Conservation (phyloP, 352 stramenopile genomes). For the Globisporangium recalcitrans region DNA sequence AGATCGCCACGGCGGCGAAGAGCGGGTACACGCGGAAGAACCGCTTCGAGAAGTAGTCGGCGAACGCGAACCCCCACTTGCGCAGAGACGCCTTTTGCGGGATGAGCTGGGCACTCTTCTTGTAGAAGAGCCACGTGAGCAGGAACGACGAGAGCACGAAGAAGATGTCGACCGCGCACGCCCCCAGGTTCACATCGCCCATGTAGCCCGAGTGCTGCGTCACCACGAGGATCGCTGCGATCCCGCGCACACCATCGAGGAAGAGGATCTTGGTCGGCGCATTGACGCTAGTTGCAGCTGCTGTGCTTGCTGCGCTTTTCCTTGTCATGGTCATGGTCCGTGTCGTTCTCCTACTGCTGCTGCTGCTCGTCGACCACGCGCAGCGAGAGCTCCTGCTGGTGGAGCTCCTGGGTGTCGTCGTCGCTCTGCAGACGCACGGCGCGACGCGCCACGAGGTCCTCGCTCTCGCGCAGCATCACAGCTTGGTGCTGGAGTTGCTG, state of each 20-base stretch:
- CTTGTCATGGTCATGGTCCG: not conserved
- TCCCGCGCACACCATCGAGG: conserved; percentile 16
- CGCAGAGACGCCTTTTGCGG: conserved; percentile 8
- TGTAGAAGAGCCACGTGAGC: conserved; percentile 19
- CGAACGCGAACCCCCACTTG: conserved; percentile 16
- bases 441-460: not conserved
- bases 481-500: too few species aligned
- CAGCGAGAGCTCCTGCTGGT: not conserved
- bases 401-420: too few species aligned
- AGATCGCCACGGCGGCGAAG: conserved; percentile 28
- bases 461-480: not conserved
- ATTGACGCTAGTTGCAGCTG: not conserved
- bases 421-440: not conserved
- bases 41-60: conserved; percentile 44
- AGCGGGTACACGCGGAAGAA: conserved; percentile 56
- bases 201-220: conserved; percentile 19
- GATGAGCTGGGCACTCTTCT: conserved; percentile 18
- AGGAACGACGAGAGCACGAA: conserved; percentile 26
- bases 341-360: not conserved
- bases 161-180: conserved; percentile 18
- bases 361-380: not conserved
- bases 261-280: conserved; percentile 14
- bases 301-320: not conserved
- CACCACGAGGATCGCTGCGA: conserved; percentile 17
- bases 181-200: conserved; percentile 11